Evolutionary conservation across 1,284 basidiomycete species (phyloP), one percentile per base, ranked within the genome.

Genomic region (Melanopsichium pennsylvanicum): DNA sequence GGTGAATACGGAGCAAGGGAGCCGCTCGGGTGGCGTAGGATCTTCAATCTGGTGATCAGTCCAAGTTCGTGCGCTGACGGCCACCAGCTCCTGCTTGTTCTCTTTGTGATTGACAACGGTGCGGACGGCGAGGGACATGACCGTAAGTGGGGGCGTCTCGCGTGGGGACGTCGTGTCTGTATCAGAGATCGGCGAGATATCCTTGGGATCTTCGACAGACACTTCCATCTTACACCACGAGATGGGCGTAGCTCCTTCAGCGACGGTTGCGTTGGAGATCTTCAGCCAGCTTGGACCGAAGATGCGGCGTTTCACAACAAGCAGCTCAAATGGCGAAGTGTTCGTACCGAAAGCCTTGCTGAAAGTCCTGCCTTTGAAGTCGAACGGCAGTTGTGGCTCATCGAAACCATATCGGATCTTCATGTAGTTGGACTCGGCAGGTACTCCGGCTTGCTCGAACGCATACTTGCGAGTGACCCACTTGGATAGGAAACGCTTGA

Each of bases 271-370:
- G 83, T 38, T 86, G 82, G 11, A 89, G 67, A 99, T 86, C 58
- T 90, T 86, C 43, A 99, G 84, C 96, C 95, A 98, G 81, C 96
- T 98, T 0, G 96, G 94, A 3, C 96, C 96, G 92, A 97, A 97
- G 67, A 98, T 97, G 83, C 93, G 93, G 31, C 93, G 88, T 83
- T 97, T 97, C 49, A 98, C 76, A 1, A 93, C 92, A n/a, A 99
- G 87, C 8, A 94, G 84, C 81, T 98, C 96, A 75, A 99, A 98
- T 0, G 95, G 90, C 51, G 85, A 91, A 1, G 93, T 94, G 72
- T 89, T 92, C 10, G 93, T 90, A n/a, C 96, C 95, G 73, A 97
- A 91, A 11, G 97, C 88, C 52, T 88, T 88, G 37, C 88, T 86
- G 79, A 97, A 95, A 32, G 91, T 95, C 5, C 89, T 87, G 45